These are phyloP conservation scores for Tuber borchii DNA, from an alignment of 495 filamentous ascomycete species.

Conservation along the genomic window DNA sequence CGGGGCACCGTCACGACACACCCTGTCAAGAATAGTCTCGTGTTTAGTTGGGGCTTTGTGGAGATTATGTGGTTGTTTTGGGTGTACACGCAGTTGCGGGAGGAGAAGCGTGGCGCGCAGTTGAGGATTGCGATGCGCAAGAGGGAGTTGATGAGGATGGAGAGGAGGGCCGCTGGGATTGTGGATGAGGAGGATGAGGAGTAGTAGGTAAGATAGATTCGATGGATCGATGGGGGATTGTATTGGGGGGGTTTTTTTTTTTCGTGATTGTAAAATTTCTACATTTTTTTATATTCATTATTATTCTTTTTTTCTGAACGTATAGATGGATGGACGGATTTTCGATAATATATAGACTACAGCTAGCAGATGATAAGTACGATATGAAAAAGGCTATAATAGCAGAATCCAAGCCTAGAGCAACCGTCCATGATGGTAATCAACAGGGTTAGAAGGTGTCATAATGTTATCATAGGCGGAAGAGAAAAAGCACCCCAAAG, in stretches of 20 bases:
- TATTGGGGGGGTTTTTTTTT: background rate
- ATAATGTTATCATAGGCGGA: background rate
- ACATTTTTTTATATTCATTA: background rate
- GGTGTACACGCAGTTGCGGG: slow-evolving; percentile 38
- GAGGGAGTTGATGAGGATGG: slow-evolving; percentile 14
- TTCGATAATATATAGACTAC: background rate
- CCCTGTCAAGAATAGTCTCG: slow-evolving; percentile 35
- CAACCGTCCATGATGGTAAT: background rate
- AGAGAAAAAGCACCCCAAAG: background rate
- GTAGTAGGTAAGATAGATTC: background rate
- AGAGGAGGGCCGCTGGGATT: background rate
- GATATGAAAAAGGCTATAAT: background rate
- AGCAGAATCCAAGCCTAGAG: background rate
- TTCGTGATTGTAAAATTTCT: background rate
- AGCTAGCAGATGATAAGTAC: background rate
- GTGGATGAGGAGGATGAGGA: background rate
- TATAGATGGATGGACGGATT: background rate
- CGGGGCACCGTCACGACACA: slow-evolving; percentile 10
- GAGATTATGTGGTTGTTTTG: slow-evolving; percentile 40
- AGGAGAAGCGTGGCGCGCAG: slow-evolving; percentile 31
- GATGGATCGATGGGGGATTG: background rate
- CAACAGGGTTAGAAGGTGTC: background rate
- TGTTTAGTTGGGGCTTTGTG: slow-evolving; percentile 38
- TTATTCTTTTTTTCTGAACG: background rate
- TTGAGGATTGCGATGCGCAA: slow-evolving; percentile 26